Evolutionary conservation across 2,329 filamentous ascomycete species (phyloP).

Genomic region (Cyclaneusma minus): DNA sequence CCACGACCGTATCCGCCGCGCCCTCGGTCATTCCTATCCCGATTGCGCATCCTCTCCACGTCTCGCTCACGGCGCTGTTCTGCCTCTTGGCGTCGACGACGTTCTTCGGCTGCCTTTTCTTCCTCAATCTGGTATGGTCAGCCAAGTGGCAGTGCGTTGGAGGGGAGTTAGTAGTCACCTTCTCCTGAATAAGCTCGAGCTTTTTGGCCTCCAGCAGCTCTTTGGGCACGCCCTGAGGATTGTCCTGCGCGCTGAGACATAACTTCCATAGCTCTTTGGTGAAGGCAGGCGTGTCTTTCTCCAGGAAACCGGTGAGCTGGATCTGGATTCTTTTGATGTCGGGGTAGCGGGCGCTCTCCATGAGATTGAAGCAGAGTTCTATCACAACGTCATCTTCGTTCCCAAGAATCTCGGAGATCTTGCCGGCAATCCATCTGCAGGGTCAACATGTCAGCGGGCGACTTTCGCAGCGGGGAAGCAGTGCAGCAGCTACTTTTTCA

Average conservation of each 20-base stretch:
- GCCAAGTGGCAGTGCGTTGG: conserved; percentile 1
- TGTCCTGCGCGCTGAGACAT: conserved; percentile 77
- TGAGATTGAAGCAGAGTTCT: conserved; percentile 58
- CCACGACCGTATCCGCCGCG: conserved; percentile 33
- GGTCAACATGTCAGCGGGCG: conserved; percentile 7
- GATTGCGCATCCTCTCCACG: conserved; percentile 49
- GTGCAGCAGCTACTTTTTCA: conserved; percentile 64
- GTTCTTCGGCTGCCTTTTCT: conserved; percentile 65
- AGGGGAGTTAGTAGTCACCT: conserved; percentile 37
- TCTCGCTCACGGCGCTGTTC: conserved; percentile 58
- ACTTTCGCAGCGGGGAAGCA: conserved; percentile 6
- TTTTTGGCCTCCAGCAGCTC: conserved; percentile 95
- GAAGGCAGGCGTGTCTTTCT: conserved; percentile 77
- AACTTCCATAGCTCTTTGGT: conserved; percentile 91
- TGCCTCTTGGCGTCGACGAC: conserved; percentile 54
- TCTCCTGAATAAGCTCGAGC: conserved; percentile 82
- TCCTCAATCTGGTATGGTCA: conserved; percentile 49
- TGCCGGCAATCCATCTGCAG: conserved; percentile 77
- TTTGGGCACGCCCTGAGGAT: conserved; percentile 80
- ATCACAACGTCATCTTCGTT: conserved; percentile 93
- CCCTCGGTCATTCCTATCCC: conserved; percentile 39
- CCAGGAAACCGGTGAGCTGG: conserved; percentile 84
- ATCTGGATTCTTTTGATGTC: conserved; percentile 94
- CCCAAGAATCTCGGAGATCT: conserved; percentile 76
- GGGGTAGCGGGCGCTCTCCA: conserved; percentile 64